Evolutionary conservation across 345 rosid genomes (phyloP), one percentile per base, ranked within the genome.

Genomic region (Gossypium mustelinum): DNA sequence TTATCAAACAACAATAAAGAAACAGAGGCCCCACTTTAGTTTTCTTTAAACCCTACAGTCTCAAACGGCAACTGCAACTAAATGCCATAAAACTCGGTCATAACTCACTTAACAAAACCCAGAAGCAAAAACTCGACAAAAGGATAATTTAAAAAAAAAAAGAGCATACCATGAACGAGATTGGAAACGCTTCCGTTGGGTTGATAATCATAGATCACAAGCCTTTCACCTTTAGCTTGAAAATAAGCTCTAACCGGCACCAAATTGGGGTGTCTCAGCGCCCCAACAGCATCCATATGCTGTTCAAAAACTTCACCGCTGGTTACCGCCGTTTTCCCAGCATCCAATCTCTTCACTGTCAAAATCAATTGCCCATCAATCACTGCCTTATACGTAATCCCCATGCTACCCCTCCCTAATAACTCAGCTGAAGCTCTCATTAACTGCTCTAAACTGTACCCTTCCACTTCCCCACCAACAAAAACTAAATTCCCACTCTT

Each of bases 391-490:
- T 91, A 95, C 18, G 96, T 91, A 0, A 92, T 94, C 73, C 97
- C 97, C 2, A 92, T 79, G 0, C 85, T 82, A 8, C 98, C 98
- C 79, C 98, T 89, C 45, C 98, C 98, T 3, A 92, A 73, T 67
- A 94, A 77, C 90, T 92, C 98, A 3, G 98, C 97, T 1, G 98
- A 94, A 25, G 92, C 98, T 74, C 90, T 78, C 98, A 92, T 91
- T 48, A 91, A 79, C 85, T 92, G 95, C 81, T 94, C 97, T 48
- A 94, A 34, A 7, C 86, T 86, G 68, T 92, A 94, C 18, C 81
- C 70, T n/a, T 82, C 84, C 2, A 78, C 59, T 71, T 81, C 88
- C 29, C 86, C 89, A 14, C 79, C 82, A 47, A 89, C 87, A 72
- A 88, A 86, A 47, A 89, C 86, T 45, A 94, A 71, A 77, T 47